Evolutionary conservation across 2,329 filamentous ascomycete species (phyloP), one percentile per base, ranked within the genome.

Genomic region (Monosporascus sp.): DNA sequence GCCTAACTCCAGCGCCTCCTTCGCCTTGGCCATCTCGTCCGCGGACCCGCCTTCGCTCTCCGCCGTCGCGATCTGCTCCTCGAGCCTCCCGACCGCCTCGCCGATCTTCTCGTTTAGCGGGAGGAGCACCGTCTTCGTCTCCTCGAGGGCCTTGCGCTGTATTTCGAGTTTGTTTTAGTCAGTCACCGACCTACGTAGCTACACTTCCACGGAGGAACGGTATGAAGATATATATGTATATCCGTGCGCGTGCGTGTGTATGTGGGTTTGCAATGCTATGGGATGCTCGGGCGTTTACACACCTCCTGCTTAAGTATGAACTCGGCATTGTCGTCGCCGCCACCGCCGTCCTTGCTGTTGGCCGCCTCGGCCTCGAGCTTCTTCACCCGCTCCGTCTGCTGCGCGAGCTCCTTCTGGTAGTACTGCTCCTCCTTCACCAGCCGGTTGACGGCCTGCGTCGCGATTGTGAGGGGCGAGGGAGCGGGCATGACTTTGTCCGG

Each of bases 391-490:
- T 81, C 79, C 62, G 89, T 79, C 69, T 97, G 92, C 59, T 86
- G 78, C 58, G 81, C 76, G 20, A 92, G 80, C 71, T 99, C 94
- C 67, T 88, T 88, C 77, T 92, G 88, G 75, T 99, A 97, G 64
- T 87, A 93, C 39, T 81, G 77, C 71, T 97, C 90, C 72, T 99
- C 94, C 72, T 96, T 97, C 60, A 96, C 83, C 48, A 97, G 82
- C 54, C 94, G 90, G 63, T 82, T 78, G 61, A 97, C 83, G 20
- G 90, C 85, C 57, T 86, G 83, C 24, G 89, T 94, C 45, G 88
- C 85, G 67, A 97, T 94, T 64, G 83, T 73, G 69, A 97, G 83
- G 62, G 86, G 81, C 1, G 86, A 85, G 45, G 89, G 88, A 35
- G 90, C 80, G 3, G 89, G 80, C 91, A 96, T 96, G 49, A 49